These are phyloP conservation scores for Cutaneotrichosporon sp. DNA, from an alignment of 1,284 basidiomycete species.

Conservation along the genomic window DNA sequence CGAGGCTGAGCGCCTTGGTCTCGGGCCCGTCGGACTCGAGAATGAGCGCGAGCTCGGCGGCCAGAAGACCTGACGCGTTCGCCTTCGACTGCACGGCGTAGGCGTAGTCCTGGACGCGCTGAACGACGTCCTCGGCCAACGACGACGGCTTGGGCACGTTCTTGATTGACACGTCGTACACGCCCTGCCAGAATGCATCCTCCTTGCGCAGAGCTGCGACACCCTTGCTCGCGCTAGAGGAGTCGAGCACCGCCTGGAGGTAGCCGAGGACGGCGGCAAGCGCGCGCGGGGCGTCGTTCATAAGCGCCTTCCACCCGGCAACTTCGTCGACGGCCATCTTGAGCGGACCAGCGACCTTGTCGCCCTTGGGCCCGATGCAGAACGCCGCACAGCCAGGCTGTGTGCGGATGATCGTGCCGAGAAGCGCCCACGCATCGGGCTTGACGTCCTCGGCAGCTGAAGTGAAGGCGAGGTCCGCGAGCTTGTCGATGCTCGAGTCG, in stretches of 20 bases:
- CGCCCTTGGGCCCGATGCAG: conserved; percentile 64
- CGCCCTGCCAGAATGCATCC: conserved; percentile 39
- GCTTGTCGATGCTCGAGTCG: conserved; percentile 27
- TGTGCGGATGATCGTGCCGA: conserved; percentile 76
- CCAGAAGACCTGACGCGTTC: conserved; percentile 39
- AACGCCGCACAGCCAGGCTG: conserved; percentile 85
- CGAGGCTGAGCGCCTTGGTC: conserved; percentile 36
- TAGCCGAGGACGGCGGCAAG: conserved; percentile 76
- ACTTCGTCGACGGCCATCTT: conserved; percentile 62
- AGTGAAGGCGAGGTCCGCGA: conserved; percentile 27
- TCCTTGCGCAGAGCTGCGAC: conserved; percentile 32
- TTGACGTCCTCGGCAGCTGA: conserved; percentile 56
- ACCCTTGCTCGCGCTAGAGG: conserved; percentile 29
- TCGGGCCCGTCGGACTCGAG: conserved; percentile 32
- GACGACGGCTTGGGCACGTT: conserved; percentile 40
- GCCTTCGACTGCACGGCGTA: conserved; percentile 58
- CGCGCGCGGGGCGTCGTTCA: conserved; percentile 72
- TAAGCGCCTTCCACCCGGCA: conserved; percentile 65
- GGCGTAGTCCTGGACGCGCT: conserved; percentile 59
- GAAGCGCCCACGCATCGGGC: conserved; percentile 77
- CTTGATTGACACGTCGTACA: conserved; percentile 39
- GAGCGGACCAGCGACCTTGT: conserved; percentile 51
- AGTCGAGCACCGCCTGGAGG: conserved; percentile 63
- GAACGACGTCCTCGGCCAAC: conserved; percentile 39
- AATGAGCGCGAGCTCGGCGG: conserved; percentile 38